A percentile compares a stretch with the other conserved stretches of the same genome.
Evolutionary conservation across 1,139 yeast genomes (phyloP).

Genomic region (Ashbya aceris): DNA sequence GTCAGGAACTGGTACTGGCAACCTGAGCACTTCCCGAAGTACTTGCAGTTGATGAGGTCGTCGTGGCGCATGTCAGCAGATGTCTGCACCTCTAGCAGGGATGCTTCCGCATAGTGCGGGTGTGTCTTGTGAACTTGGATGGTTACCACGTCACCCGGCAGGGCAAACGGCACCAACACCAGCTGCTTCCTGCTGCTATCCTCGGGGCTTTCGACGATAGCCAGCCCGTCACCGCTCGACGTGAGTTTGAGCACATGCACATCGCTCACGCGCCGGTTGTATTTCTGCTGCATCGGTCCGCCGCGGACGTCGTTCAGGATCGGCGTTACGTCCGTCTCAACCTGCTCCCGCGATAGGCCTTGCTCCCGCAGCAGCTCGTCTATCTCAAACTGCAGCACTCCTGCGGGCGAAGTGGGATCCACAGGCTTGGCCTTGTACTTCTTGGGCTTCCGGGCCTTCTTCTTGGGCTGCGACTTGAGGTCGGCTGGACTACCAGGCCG

Average conservation of each 20-base stretch:
- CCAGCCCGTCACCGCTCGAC: constrained; percentile 78
- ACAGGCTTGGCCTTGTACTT: constrained; percentile 51
- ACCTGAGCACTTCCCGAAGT: constrained; percentile 80
- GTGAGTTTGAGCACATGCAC: constrained; percentile 52
- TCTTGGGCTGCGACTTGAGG: constrained; percentile 15
- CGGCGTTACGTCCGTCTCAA: constrained; percentile 54
- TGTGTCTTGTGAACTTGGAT: constrained; percentile 72
- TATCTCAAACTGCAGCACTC: constrained; percentile 71
- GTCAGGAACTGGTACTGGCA: constrained; percentile 83
- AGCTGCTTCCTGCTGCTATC: constrained; percentile 34
- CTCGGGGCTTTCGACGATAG: constrained; percentile 50
- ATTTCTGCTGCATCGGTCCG: constrained; percentile 29
- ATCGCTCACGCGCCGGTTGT: constrained; percentile 50
- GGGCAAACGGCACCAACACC: constrained; percentile 73
- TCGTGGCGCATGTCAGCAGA: constrained; percentile 47
- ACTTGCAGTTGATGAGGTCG: constrained; percentile 50
- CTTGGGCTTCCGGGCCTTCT: constrained; percentile 33
- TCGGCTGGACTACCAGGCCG: constrained; percentile 7
- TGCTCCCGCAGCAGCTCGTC: constrained; percentile 43
- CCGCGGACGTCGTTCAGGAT: constrained; percentile 48
- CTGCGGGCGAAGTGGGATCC: constrained; percentile 75
- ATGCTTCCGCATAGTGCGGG: constrained; percentile 67
- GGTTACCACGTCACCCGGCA: constrained; percentile 73
- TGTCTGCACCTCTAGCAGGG: constrained; percentile 45
- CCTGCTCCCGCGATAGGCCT: constrained; percentile 38